Conservation (phyloP, 1,139 yeast genomes). For the Pichia sp. region DNA sequence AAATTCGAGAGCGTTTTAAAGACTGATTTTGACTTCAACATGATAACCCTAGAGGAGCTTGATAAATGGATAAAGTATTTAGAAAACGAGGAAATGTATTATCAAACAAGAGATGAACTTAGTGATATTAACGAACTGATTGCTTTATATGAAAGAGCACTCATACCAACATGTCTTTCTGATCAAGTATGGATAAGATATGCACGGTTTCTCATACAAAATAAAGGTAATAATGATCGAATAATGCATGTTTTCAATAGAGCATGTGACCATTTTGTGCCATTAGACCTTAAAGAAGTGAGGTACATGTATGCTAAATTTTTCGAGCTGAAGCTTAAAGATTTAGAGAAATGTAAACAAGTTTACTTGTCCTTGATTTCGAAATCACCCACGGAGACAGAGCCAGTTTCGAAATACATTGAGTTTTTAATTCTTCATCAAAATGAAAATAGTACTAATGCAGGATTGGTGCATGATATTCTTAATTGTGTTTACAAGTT, state of each 20-base stretch:
- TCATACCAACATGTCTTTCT: conserved; percentile 53
- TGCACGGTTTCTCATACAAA: conserved; percentile 38
- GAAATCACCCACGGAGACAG: conserved; percentile 17
- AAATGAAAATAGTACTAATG: neutral
- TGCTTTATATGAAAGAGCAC: conserved; percentile 54
- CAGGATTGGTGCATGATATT: conserved; percentile 14
- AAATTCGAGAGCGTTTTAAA: conserved; percentile 50
- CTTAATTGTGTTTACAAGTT: conserved; percentile 16
- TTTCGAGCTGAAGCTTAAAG: conserved; percentile 25
- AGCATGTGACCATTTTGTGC: conserved; percentile 45
- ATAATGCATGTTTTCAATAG: conserved; percentile 37
- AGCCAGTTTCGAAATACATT: conserved; percentile 23
- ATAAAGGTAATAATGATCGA: conserved; percentile 23
- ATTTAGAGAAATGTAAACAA: conserved; percentile 20
- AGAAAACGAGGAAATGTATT: conserved; percentile 45
- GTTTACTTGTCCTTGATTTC: conserved; percentile 21
- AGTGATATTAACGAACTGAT: conserved; percentile 28
- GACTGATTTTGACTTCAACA: conserved; percentile 41
- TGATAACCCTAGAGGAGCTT: conserved; percentile 37
- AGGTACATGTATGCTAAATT: conserved; percentile 43
- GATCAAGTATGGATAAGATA: conserved; percentile 57
- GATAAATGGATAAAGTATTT: conserved; percentile 52
- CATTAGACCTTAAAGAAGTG: conserved; percentile 37
- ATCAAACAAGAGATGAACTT: conserved; percentile 38
- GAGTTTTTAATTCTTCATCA: conserved; percentile 15